Evolutionary conservation across 139 green algal genomes (phyloP).

Genomic region (Asterochloris sp.): DNA sequence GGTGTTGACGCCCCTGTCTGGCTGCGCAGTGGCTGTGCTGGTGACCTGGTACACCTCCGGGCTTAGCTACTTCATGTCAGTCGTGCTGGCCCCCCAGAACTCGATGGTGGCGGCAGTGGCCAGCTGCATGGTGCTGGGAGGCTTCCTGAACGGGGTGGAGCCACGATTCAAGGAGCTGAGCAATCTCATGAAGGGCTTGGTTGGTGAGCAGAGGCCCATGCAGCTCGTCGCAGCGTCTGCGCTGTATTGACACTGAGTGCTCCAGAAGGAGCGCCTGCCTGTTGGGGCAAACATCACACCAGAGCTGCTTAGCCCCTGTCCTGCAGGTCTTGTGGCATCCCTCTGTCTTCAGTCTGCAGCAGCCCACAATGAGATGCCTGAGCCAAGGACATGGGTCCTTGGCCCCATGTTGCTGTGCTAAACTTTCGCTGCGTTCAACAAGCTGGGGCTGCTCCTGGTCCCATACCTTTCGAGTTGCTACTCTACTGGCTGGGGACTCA

Average conservation of each 20-base stretch:
- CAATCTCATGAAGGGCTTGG: conserved; percentile 28
- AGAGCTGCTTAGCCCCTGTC: too few relatives aligned
- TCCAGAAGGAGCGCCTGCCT: too few relatives aligned
- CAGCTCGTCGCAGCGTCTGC: too few relatives aligned
- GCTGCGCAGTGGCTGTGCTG: conserved; percentile 26
- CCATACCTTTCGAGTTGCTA: neutral
- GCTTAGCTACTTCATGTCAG: conserved; percentile 24
- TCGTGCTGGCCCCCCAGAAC: conserved; percentile 33
- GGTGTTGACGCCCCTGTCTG: neutral
- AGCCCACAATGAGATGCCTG: too few relatives aligned
- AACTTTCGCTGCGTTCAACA: neutral
- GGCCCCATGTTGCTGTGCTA: neutral
- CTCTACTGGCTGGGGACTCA: neutral
- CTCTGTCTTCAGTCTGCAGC: too few relatives aligned
- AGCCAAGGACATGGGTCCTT: neutral
- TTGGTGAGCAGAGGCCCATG: neutral
- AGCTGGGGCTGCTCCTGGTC: neutral
- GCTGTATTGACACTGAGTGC: too few relatives aligned
- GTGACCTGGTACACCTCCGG: conserved; percentile 38
- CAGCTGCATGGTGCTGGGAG: conserved; percentile 37
- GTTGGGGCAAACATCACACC: too few relatives aligned
- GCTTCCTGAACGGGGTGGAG: conserved; percentile 52
- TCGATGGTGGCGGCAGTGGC: conserved; percentile 42
- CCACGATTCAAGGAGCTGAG: conserved; percentile 33
- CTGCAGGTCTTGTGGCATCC: too few relatives aligned